Evolutionary conservation across 371 early-diverging fungal genomes (phyloP).

Genomic region (Mortierella polycephala): DNA sequence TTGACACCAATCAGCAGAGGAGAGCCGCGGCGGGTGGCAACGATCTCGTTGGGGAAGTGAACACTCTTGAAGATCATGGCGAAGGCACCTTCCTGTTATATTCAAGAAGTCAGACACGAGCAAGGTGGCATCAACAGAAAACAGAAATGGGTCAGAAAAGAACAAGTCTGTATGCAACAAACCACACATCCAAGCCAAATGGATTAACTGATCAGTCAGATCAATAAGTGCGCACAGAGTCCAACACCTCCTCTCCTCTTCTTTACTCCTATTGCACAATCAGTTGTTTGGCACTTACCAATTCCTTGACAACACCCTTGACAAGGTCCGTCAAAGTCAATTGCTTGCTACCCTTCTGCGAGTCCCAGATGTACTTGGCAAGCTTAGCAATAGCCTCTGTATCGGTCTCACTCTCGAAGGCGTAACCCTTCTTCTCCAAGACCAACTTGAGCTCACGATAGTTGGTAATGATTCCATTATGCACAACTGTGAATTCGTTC

Average conservation of each 20-base stretch:
- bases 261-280: neutral
- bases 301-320: slow-evolving; percentile 93
- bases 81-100: slow-evolving; percentile 90
- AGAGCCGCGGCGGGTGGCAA: slow-evolving; percentile 91
- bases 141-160: neutral
- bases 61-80: slow-evolving; percentile 97
- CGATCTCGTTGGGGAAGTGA: slow-evolving; percentile 50
- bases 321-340: slow-evolving; percentile 85
- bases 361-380: slow-evolving; percentile 94
- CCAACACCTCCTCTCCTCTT: too few relatives aligned
- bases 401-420: slow-evolving; percentile 97
- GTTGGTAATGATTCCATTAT: slow-evolving; percentile 99
- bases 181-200: too few relatives aligned
- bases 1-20: slow-evolving; percentile 98
- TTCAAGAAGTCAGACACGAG: neutral
- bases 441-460: slow-evolving; percentile 95
- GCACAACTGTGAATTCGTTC: slow-evolving; percentile 93
- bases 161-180: neutral
- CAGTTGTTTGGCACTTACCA: slow-evolving; percentile 57
- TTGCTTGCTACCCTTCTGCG: slow-evolving; percentile 74
- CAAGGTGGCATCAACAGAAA: too few relatives aligned
- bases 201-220: neutral
- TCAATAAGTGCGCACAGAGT: neutral
- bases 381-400: slow-evolving; percentile 99
- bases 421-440: slow-evolving; percentile 93